These are phyloP conservation scores for Pythium sp. DNA, from an alignment of 352 stramenopile species.

Conservation along the genomic window DNA sequence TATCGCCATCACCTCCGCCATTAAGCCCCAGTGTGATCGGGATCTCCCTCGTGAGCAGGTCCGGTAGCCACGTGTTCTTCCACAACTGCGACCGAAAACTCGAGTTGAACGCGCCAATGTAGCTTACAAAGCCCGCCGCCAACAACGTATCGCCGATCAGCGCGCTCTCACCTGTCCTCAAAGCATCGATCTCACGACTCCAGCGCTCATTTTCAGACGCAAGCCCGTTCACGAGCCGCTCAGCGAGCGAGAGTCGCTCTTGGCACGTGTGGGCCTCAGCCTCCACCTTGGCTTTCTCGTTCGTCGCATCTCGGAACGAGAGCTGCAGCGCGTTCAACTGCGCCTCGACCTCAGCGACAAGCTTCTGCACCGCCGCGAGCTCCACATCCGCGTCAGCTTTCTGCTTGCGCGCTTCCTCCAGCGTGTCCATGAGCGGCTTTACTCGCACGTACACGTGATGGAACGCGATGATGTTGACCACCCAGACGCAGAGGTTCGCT, in stretches of 20 bases:
- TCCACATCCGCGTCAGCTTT: constrained; percentile 84
- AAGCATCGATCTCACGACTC: constrained; percentile 83
- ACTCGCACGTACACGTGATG: constrained; percentile 93
- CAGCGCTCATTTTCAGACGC: constrained; percentile 89
- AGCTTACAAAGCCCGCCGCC: constrained; percentile 88
- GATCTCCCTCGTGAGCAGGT: constrained; percentile 86
- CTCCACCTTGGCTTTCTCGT: constrained; percentile 90
- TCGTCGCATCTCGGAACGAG: constrained; percentile 83
- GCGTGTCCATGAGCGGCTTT: constrained; percentile 92
- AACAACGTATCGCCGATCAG: constrained; percentile 89
- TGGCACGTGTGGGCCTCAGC: constrained; percentile 83
- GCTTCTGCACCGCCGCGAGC: constrained; percentile 74
- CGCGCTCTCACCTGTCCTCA: constrained; percentile 66
- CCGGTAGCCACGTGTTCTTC: constrained; percentile 84
- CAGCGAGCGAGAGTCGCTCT: constrained; percentile 82
- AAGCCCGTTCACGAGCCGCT: constrained; percentile 87
- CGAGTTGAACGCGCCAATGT: constrained; percentile 90
- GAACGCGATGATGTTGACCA: constrained; percentile 92
- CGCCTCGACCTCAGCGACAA: constrained; percentile 80
- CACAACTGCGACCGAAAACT: constrained; percentile 81
- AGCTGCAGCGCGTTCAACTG: constrained; percentile 76
- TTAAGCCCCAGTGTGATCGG: constrained; percentile 47
- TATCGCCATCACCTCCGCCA: not conserved
- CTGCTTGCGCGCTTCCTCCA: constrained; percentile 72
- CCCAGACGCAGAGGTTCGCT: constrained; percentile 91